Conservation (phyloP, 202 grass and related monocot species). For the Brachypodium distachyon region DNA sequence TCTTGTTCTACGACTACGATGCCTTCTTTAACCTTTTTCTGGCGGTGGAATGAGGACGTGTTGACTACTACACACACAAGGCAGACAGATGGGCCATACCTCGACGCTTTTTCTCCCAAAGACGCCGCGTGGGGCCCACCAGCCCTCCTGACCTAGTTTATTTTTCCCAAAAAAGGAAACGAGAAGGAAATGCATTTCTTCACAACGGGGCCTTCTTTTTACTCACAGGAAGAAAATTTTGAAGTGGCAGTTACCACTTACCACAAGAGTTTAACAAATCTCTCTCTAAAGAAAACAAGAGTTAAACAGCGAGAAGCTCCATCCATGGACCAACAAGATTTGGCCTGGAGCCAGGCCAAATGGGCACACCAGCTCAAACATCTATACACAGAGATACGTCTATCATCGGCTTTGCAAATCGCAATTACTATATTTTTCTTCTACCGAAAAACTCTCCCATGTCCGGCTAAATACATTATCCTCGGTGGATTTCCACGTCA, state of each 20-base stretch:
- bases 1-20: not conserved
- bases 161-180: too few species aligned
- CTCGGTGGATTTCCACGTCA: constrained; percentile 14
- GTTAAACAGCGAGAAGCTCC: not conserved
- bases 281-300: too few species aligned
- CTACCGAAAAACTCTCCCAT: not conserved
- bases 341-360: not conserved
- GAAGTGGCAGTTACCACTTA: too few species aligned
- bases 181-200: too few species aligned
- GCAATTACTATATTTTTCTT: not conserved
- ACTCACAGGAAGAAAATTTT: too few species aligned
- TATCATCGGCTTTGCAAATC: not conserved
- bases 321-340: too few species aligned
- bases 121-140: not conserved
- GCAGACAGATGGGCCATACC: not conserved
- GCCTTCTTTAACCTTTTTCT: not conserved
- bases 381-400: constrained; percentile 8
- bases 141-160: too few species aligned
- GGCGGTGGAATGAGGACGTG: not conserved
- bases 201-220: too few species aligned
- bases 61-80: not conserved
- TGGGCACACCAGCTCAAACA: not conserved
- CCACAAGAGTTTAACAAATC: too few species aligned
- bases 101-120: not conserved
- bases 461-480: not conserved